Evolutionary conservation across 129 eudicot genomes (phyloP).

Genomic region (Rutidosis leptorrhynchoides): DNA sequence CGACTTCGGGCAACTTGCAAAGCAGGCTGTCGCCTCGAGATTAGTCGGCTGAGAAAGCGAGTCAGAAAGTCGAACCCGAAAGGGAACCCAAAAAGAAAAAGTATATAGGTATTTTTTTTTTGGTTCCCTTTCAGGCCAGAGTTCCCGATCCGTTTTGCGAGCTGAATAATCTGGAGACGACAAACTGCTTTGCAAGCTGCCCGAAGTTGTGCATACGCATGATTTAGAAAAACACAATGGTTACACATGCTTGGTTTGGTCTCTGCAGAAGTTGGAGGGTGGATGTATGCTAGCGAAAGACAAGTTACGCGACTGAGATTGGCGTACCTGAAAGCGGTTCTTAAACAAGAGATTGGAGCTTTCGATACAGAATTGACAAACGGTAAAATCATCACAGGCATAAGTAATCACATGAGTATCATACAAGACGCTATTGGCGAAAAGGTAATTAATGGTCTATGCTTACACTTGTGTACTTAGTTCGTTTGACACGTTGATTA

Average conservation of each 20-base stretch:
- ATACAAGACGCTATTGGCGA: constrained; percentile 90
- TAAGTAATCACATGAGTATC: constrained; percentile 72
- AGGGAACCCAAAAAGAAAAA: too few species aligned
- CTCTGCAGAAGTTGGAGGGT: constrained; percentile 80
- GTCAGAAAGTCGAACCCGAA: too few species aligned
- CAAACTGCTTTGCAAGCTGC: too few species aligned
- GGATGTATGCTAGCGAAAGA: constrained; percentile 88
- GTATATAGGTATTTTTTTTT: too few species aligned
- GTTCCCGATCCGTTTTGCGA: too few species aligned
- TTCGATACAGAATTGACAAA: constrained; percentile 72
- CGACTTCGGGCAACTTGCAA: too few species aligned
- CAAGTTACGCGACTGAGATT: constrained; percentile 62
- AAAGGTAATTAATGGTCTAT: constrained; percentile 52
- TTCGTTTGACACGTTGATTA: not conserved
- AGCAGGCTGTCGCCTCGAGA: too few species aligned
- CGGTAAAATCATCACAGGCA: constrained; percentile 63
- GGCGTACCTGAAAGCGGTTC: constrained; percentile 58
- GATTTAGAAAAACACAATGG: not conserved
- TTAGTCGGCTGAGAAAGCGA: too few species aligned
- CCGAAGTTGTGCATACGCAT: too few species aligned
- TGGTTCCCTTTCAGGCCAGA: too few species aligned
- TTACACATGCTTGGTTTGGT: constrained; percentile 8
- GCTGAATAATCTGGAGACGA: too few species aligned
- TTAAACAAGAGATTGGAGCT: constrained; percentile 73
- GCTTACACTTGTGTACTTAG: constrained; percentile 6